phyloP scores from a whole-genome alignment of 345 rosid genomes.

The Boechera retrofracta region DNA sequence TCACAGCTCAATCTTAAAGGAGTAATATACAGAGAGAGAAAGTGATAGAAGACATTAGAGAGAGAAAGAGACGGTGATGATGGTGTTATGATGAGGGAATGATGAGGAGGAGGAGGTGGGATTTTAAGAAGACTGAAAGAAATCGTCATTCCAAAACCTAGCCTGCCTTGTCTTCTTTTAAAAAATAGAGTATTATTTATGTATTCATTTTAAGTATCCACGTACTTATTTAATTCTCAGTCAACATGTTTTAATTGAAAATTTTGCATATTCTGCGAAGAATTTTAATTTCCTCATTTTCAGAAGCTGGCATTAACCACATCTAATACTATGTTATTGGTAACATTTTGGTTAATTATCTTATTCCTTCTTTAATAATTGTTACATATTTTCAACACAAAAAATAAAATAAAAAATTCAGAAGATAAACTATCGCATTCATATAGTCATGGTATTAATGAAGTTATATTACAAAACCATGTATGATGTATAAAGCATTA shows the following conservation, averaged over 20 bases:
- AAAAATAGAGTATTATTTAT: background rate
- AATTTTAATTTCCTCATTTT: background rate
- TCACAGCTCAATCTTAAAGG: background rate
- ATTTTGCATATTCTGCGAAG: background rate
- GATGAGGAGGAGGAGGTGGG: constrained; percentile 41
- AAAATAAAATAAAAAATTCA: no score
- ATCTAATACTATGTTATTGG: background rate
- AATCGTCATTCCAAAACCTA: constrained; percentile 29
- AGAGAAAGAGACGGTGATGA: constrained; percentile 44
- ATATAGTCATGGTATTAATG: no score
- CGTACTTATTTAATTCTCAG: background rate
- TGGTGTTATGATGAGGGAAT: constrained; percentile 51
- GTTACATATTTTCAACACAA: no score
- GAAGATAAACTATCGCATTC: no score
- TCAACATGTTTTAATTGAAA: background rate
- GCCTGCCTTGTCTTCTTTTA: background rate
- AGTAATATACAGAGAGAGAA: background rate
- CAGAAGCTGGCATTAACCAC: background rate
- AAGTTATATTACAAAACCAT: no score
- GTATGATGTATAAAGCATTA: no score
- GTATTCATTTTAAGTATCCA: background rate
- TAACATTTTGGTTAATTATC: background rate
- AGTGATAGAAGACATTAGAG: constrained; percentile 31
- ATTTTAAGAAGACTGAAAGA: constrained; percentile 26
- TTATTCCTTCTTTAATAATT: background rate